Conservation (phyloP, 2,329 filamentous ascomycete genomes). For the Pseudocercospora cruenta region DNA sequence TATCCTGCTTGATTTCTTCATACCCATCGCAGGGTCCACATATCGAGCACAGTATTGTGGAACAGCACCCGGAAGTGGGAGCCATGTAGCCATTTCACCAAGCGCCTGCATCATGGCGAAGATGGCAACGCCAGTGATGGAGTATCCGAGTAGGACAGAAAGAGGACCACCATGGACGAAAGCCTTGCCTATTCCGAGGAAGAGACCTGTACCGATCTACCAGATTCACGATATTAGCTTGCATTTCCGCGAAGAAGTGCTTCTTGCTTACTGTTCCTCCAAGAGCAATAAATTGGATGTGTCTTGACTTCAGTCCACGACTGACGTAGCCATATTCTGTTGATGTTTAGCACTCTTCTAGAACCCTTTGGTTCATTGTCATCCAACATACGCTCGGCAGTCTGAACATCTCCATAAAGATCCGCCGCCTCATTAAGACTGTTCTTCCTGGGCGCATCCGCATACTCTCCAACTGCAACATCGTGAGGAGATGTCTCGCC, state of each 20-base stretch:
- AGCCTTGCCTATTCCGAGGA: slow-evolving; percentile 26
- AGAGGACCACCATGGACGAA: slow-evolving; percentile 22
- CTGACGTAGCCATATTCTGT: slow-evolving; percentile 54
- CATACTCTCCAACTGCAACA: not conserved
- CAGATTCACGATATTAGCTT: slow-evolving; percentile 27
- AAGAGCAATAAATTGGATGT: slow-evolving; percentile 64
- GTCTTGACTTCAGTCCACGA: slow-evolving; percentile 57
- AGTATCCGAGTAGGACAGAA: slow-evolving; percentile 39
- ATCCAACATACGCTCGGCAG: slow-evolving; percentile 45
- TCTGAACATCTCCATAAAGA: slow-evolving; percentile 56
- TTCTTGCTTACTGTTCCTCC: slow-evolving; percentile 39
- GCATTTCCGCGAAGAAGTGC: not conserved
- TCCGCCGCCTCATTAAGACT: slow-evolving; percentile 53
- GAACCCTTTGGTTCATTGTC: no score
- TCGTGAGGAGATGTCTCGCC: not conserved
- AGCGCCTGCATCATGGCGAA: slow-evolving; percentile 47
- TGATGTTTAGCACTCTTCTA: not conserved
- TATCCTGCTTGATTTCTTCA: not conserved
- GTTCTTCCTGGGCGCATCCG: slow-evolving; percentile 17
- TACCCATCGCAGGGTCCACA: slow-evolving; percentile 35
- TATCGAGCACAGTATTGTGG: slow-evolving; percentile 42
- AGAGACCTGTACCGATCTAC: slow-evolving; percentile 51
- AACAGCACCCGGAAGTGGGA: slow-evolving; percentile 41
- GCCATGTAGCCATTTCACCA: slow-evolving; percentile 48
- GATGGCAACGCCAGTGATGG: slow-evolving; percentile 40